Base-by-base conservation (phyloP, 371 early-diverging fungal genomes). In the Mortierella sp. region DNA sequence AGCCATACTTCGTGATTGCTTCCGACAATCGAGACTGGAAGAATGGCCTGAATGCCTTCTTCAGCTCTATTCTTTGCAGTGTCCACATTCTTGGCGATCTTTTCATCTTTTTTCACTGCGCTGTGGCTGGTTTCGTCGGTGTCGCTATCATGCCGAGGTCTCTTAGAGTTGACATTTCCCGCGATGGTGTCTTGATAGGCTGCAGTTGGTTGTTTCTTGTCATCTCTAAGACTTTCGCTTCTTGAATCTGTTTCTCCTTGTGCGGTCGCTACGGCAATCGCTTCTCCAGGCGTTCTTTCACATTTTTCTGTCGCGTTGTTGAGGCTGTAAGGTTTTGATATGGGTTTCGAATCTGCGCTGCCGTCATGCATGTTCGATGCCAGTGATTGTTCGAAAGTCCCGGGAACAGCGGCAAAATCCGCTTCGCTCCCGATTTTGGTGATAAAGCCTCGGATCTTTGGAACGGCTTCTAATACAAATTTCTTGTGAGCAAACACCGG, bases 401-500 rank as follows among this genome's bases (percentile, higher is more conserved):
- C 3, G 5, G 62, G n/a, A 39, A 24, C 45, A 12, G 5, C 5
- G n/a, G 51, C 5, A 45, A 12, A 12, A 1, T 12, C 12, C 45
- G 5, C 12, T 45, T 45, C 12, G 12, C 18, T 45, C 11, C 22
- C 18, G 28, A 28, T 3, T 28, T 28, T 24, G 20, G 22, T n/a
- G 35, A 67, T n/a, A 22, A 66, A 20, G 24, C 20, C 2, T 10
- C 14, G 22, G 49, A 67, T 60, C 20, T 45, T 60, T 4, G 68
- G 68, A 3, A 67, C 49, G 18, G 47, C 49, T 32, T 26, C 30
- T 32, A 67, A 3, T 9, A 67, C 51, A n/a, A 67, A 59, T 45
- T 24, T 22, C 60, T 60, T 67, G 68, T 67, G 68, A 32, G 60
- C 35, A 35, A 20, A 67, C n/a, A 58, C 22, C 0, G 68, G 68